Evolutionary conservation across 306 rosid species (phyloP), one percentile per base, ranked within the genome.

Genomic region (Castanospermum australe): DNA sequence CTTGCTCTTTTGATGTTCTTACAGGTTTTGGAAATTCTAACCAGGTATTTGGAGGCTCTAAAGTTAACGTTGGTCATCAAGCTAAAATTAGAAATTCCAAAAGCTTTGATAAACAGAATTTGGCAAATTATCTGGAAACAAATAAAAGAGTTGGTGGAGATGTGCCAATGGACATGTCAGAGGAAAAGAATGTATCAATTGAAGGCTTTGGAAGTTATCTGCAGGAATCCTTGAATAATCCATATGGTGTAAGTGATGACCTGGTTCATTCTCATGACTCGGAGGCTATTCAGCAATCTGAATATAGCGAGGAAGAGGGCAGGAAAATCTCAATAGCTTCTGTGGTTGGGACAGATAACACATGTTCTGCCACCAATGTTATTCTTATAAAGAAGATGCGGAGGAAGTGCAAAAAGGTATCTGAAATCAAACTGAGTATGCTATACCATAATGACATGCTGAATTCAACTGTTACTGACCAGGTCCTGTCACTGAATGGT

Each of bases 341-440:
- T 21, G 63, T 59, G 77, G 66, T 80, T 63, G 80, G 79, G 73
- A 66, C 72, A 55, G 92, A 60, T 54, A 82, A 65, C 76, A 63
- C 83, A 67, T 83, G 71, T 85, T 72, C 88, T 84, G 63, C 84
- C 48, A 67, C 71, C 39, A 87, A 85, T 82, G 66, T 77, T 79
- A 73, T 35, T 85, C 77, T 68, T 73, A 91, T 81, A 88, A 93
- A 76, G 90, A 96, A 93, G 88, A 73, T 64, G 38, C 88, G 83
- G 75, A 88, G 90, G 84, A 96, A 89, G 88, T 88, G 92, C 81
- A 96, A 89, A 83, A 90, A 78, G 93, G 86, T 91, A 67, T 96
- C 99, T 33, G 91, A 96, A 88, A 90, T 93, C 73, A 88, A 89
- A 82, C 69, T 73, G 82, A 86, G 86, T 78, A 72, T 77, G 75